phyloP scores from a whole-genome alignment of 106 monocot species.

The Phalaenopsis aphrodite region DNA sequence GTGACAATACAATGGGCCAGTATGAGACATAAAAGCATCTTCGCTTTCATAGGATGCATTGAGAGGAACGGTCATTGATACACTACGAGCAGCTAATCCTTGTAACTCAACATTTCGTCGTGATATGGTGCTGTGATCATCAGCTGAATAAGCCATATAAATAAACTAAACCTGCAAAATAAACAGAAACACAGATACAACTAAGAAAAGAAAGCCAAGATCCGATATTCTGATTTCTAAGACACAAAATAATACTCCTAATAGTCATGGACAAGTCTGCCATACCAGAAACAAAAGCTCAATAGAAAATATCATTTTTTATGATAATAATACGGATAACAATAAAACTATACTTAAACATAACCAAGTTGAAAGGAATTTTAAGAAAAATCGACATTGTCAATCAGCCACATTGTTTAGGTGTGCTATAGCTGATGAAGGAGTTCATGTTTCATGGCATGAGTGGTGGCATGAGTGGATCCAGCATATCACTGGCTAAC shows the following conservation, averaged over 20 bases:
- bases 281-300: background rate
- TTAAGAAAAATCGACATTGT: no score
- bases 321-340: background rate
- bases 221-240: background rate
- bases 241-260: background rate
- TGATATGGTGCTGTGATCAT: constrained; percentile 21
- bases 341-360: background rate
- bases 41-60: constrained; percentile 21
- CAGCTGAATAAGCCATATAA: constrained; percentile 27
- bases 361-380: background rate
- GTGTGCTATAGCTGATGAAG: background rate
- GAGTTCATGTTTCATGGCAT: background rate
- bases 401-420: background rate
- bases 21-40: constrained; percentile 33
- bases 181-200: background rate
- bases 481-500: no score
- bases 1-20: constrained; percentile 30
- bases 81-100: constrained; percentile 25
- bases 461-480: no score
- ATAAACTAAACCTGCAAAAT: background rate
- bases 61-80: constrained; percentile 34
- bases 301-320: background rate
- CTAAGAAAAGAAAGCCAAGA: background rate
- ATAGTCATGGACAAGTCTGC: background rate
- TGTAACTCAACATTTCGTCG: constrained; percentile 21